Conservation (phyloP, 805 yeast genomes). For the Ogataea nitratoaversa region DNA sequence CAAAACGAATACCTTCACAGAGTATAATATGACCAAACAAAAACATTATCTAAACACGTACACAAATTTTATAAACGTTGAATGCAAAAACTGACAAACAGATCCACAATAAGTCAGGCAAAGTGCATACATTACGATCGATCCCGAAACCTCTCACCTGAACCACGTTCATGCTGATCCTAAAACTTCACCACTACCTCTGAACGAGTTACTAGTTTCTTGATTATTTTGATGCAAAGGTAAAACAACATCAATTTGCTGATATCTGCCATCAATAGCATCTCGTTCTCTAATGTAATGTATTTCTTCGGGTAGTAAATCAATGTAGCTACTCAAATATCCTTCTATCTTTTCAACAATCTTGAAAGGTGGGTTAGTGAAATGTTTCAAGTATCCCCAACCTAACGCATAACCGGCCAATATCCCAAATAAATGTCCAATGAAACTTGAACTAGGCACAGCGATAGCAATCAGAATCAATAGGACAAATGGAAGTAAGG, state of each 20-base stretch:
- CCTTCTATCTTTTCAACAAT: constrained; percentile 62
- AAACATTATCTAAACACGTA: too few relatives aligned
- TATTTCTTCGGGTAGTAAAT: constrained; percentile 47
- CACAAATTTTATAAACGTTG: too few relatives aligned
- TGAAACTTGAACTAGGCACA: constrained; percentile 63
- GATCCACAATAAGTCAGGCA: too few relatives aligned
- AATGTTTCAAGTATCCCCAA: constrained; percentile 48
- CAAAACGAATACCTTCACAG: too few relatives aligned
- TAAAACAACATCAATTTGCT: constrained; percentile 9
- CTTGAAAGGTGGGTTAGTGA: constrained; percentile 64
- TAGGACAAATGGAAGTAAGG: constrained; percentile 50
- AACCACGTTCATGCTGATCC: constrained; percentile 18
- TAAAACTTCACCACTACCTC: constrained; percentile 26
- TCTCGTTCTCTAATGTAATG: constrained; percentile 58
- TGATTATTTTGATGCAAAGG: constrained; percentile 16
- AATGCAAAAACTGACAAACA: too few relatives aligned
- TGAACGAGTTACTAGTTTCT: constrained; percentile 6
- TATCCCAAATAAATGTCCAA: constrained; percentile 71
- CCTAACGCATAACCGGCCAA: constrained; percentile 62
- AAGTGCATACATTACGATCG: too few relatives aligned
- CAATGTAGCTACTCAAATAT: constrained; percentile 46
- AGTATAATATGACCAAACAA: too few relatives aligned
- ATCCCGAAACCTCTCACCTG: too few relatives aligned
- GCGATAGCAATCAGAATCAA: constrained; percentile 47
- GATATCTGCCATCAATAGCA: constrained; percentile 34